phyloP scores from a whole-genome alignment of 306 rosid genomes.

The Cicer yamashitae region DNA sequence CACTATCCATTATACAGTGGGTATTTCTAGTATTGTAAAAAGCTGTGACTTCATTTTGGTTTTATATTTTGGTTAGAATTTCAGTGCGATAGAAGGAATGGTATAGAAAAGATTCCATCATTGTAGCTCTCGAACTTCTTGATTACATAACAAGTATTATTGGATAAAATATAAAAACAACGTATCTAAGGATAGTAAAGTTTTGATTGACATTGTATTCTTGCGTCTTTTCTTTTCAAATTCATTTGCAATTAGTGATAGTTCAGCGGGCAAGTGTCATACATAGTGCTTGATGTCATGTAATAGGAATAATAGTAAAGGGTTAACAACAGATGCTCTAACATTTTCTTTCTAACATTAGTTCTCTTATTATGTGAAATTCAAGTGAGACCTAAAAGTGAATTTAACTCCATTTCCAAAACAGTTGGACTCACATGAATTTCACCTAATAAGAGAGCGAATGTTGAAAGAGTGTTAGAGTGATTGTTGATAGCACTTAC shows the following conservation, averaged over 20 bases:
- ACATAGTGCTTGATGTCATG: not conserved
- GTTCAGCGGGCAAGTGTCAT: not conserved
- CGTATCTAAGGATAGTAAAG: not conserved
- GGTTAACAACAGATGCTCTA: too few species aligned
- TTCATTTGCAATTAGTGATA: conserved; percentile 3
- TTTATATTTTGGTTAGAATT: conserved; percentile 34
- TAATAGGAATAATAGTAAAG: not conserved
- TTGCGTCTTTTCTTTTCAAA: not conserved
- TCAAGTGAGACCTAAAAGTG: too few species aligned
- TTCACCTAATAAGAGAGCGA: too few species aligned
- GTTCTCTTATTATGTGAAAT: too few species aligned
- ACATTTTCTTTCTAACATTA: too few species aligned
- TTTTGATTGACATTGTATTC: conserved; percentile 3
- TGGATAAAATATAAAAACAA: conserved; percentile 15
- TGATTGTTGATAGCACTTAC: too few species aligned
- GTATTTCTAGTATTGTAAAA: conserved; percentile 42
- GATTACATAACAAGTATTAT: conserved; percentile 9
- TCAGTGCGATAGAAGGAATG: conserved; percentile 27
- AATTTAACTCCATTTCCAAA: too few species aligned
- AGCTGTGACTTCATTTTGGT: conserved; percentile 28
- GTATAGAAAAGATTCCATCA: conserved; percentile 30
- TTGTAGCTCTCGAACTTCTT: conserved; percentile 22
- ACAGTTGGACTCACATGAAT: too few species aligned
- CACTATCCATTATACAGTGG: not conserved
- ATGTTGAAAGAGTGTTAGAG: too few species aligned